Evolutionary conservation across 2,329 filamentous ascomycete genomes (phyloP).

Genomic region (Epichloe gansuensis): DNA sequence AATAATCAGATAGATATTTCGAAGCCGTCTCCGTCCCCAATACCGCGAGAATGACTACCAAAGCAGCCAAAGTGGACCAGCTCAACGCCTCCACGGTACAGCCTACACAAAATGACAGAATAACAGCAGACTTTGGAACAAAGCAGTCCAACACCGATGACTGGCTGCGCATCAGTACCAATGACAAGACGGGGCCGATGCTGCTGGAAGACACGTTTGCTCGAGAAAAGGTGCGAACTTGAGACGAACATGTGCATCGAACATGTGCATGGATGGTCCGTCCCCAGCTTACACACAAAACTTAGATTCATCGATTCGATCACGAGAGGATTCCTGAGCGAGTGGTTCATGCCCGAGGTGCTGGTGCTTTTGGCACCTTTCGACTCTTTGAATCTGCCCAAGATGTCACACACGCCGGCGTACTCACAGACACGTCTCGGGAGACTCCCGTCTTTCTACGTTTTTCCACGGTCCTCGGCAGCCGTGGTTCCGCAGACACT

Average conservation of each 20-base stretch:
- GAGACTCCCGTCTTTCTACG: constrained; percentile 34
- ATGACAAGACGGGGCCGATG: constrained; percentile 52
- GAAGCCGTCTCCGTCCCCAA: background rate
- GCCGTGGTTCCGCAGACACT: constrained; percentile 64
- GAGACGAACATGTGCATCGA: background rate
- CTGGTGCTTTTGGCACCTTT: constrained; percentile 60
- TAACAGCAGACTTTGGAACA: constrained; percentile 69
- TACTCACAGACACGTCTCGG: constrained; percentile 43
- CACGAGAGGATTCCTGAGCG: constrained; percentile 43
- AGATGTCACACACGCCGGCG: constrained; percentile 55
- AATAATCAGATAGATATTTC: background rate
- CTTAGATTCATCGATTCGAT: constrained; percentile 61
- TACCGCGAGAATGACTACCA: constrained; percentile 20
- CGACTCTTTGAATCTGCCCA: constrained; percentile 51
- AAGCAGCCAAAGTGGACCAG: constrained; percentile 47
- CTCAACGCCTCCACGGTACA: constrained; percentile 47
- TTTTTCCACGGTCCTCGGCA: constrained; percentile 69
- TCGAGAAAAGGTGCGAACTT: constrained; percentile 51
- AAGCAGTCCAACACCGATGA: constrained; percentile 64
- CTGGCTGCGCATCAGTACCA: constrained; percentile 56
- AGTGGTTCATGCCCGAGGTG: constrained; percentile 59
- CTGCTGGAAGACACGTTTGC: constrained; percentile 52
- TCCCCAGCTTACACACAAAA: background rate
- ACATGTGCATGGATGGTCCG: background rate
- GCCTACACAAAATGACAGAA: constrained; percentile 41